Evolutionary conservation across 75 land plant species (phyloP), one percentile per base, ranked within the genome.

Genomic region (Ceratopteris richardii): DNA sequence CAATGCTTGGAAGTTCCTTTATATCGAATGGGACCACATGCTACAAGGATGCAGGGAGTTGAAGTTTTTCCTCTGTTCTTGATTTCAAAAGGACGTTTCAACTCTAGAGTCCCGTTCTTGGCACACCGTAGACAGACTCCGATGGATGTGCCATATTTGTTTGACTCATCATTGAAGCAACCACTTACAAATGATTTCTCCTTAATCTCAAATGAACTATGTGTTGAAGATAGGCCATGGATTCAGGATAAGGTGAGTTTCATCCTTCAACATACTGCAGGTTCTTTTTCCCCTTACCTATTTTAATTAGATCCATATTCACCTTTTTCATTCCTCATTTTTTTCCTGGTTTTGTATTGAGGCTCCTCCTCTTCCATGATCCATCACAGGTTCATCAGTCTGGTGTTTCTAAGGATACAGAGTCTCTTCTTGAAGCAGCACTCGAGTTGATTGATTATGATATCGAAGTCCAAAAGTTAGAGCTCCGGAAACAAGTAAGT

Each of bases 341-440:
- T n/a, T n/a, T n/a, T n/a, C n/a, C n/a, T n/a, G n/a, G n/a, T n/a
- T n/a, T n/a, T n/a, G n/a, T n/a, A n/a, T n/a, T n/a, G n/a, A n/a
- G n/a, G n/a, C n/a, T n/a, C n/a, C n/a, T n/a, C n/a, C n/a, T n/a
- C n/a, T n/a, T n/a, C n/a, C n/a, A n/a, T n/a, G n/a, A n/a, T n/a
- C n/a, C n/a, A n/a, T 33, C 23, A 28, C 27, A 52, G 54, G 54
- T 2, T 1, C 54, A 14, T 52, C 5, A 24, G 2, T 52, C 14
- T 52, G 29, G 28, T 3, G 25, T 2, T 26, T 26, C 60, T 31
- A 71, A 13, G 60, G 83, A 75, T 60, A 22, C 48, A 40, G 77
- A 70, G 40, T 74, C 67, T 17, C 60, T 66, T 23, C 39, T 89
- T 66, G 95, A 89, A 55, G 58, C 58, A 50, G 88, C 85, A 50